A percentile compares a stretch with the other conserved stretches of the same genome.
Conservation (phyloP, 2,329 filamentous ascomycete species). For the Fusarium xyrophilum region DNA sequence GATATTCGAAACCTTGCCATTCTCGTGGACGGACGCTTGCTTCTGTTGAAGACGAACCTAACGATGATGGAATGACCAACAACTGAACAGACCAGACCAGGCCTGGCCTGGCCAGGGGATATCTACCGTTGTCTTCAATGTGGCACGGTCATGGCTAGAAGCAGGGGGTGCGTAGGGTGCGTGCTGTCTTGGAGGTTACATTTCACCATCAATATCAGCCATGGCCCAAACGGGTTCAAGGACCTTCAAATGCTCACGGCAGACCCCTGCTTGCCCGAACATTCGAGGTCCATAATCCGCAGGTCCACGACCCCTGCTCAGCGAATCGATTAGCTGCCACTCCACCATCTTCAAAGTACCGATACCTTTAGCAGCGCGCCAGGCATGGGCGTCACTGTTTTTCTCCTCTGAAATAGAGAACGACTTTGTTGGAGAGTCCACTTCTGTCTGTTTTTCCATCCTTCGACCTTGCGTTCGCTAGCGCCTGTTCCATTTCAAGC, state of each 20-base stretch:
- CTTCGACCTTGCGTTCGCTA: slow-evolving; percentile 38
- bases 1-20: slow-evolving; percentile 39
- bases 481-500: slow-evolving; percentile 34
- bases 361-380: slow-evolving; percentile 29
- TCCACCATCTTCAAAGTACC: slow-evolving; percentile 35
- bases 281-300: slow-evolving; percentile 36
- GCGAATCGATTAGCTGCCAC: slow-evolving; percentile 37
- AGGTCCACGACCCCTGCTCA: slow-evolving; percentile 38
- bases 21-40: slow-evolving; percentile 10
- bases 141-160: slow-evolving; percentile 15
- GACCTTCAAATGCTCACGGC: slow-evolving; percentile 35
- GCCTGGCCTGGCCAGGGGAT: slow-evolving; percentile 12
- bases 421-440: slow-evolving; percentile 11
- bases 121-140: slow-evolving; percentile 37
- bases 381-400: neutral
- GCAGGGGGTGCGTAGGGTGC: neutral
- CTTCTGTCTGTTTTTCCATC: slow-evolving; percentile 38
- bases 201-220: slow-evolving; percentile 28
- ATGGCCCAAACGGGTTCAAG: slow-evolving; percentile 36
- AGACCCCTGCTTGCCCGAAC: slow-evolving; percentile 37
- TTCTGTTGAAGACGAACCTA: slow-evolving; percentile 19
- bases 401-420: slow-evolving; percentile 15
- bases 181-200: slow-evolving; percentile 29
- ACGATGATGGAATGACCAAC: slow-evolving; percentile 11
- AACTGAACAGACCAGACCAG: neutral